Conservation (phyloP, 83 land plant species). For the Picea mariana region DNA sequence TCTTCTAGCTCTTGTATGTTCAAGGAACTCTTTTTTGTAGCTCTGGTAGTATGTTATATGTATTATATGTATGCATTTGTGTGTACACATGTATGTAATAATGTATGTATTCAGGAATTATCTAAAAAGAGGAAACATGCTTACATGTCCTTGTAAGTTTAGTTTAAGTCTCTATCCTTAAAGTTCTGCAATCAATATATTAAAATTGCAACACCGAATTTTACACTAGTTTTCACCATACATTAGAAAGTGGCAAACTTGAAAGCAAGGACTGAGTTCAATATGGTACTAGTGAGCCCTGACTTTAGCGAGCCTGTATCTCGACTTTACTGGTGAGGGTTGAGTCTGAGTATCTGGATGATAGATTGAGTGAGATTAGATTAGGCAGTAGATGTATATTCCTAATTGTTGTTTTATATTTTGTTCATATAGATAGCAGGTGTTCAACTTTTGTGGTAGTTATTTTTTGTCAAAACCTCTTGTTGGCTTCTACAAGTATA, state of each 20-base stretch:
- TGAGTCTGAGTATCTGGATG: background rate
- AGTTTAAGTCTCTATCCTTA: too few relatives aligned
- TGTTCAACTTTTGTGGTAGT: background rate
- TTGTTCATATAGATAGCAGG: background rate
- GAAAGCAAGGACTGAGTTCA: background rate
- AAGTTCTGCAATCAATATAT: background rate
- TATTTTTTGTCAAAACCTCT: background rate
- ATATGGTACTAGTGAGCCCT: background rate
- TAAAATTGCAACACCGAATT: background rate
- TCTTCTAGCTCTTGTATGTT: conserved; percentile 35
- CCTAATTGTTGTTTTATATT: background rate
- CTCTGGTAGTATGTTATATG: background rate
- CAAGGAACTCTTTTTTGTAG: background rate
- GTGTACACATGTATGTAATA: too few relatives aligned
- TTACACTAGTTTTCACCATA: background rate
- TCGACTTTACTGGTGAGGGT: background rate
- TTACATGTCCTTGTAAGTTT: too few relatives aligned
- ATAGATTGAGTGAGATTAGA: background rate
- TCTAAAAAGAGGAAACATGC: too few relatives aligned
- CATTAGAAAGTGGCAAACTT: background rate
- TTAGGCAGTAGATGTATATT: background rate
- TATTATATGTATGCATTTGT: too few relatives aligned
- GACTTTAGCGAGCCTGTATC: background rate
- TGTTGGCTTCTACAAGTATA: background rate
- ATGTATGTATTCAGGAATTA: too few relatives aligned